A percentile compares a stretch with the other conserved stretches of the same genome.
Conservation (phyloP, 2,329 filamentous ascomycete species). For the Botrytis tulipae region DNA sequence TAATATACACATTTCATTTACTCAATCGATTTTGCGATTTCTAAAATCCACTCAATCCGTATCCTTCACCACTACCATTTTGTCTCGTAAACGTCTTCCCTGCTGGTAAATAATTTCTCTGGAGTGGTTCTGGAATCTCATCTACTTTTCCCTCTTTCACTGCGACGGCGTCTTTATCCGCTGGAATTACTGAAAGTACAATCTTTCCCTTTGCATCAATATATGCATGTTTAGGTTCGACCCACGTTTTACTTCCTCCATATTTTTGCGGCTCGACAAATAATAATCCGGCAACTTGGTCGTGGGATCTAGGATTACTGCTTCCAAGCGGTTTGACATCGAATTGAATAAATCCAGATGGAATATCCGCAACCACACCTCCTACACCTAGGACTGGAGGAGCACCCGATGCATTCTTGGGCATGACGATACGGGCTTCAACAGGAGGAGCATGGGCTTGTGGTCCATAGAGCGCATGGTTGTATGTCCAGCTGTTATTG, state of each 20-base stretch:
- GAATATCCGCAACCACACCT: slow-evolving; percentile 35
- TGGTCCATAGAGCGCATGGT: slow-evolving; percentile 61
- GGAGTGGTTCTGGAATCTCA: slow-evolving; percentile 23
- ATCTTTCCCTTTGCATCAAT: slow-evolving; percentile 37
- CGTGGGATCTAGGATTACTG: background rate
- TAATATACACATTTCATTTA: slow-evolving; percentile 11
- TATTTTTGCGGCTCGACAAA: slow-evolving; percentile 34
- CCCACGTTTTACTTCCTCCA: slow-evolving; percentile 37
- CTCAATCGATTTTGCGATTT: background rate
- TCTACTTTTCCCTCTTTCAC: slow-evolving; percentile 33
- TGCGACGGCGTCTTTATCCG: slow-evolving; percentile 34
- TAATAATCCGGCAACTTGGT: slow-evolving; percentile 25
- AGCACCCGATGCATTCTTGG: slow-evolving; percentile 41
- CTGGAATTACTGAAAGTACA: slow-evolving; percentile 29
- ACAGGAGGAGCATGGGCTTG: slow-evolving; percentile 52
- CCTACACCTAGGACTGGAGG: slow-evolving; percentile 35
- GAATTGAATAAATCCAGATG: slow-evolving; percentile 19
- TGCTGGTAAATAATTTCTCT: background rate
- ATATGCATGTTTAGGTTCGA: slow-evolving; percentile 32
- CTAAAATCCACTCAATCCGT: slow-evolving; percentile 7
- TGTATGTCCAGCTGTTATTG: slow-evolving; percentile 52
- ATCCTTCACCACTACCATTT: slow-evolving; percentile 11
- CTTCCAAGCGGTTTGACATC: background rate
- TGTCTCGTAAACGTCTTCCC: background rate
- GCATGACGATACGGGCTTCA: slow-evolving; percentile 55